Evolutionary conservation across 257 asterid species (phyloP), one percentile per base, ranked within the genome.

Genomic region (Rhazya stricta): DNA sequence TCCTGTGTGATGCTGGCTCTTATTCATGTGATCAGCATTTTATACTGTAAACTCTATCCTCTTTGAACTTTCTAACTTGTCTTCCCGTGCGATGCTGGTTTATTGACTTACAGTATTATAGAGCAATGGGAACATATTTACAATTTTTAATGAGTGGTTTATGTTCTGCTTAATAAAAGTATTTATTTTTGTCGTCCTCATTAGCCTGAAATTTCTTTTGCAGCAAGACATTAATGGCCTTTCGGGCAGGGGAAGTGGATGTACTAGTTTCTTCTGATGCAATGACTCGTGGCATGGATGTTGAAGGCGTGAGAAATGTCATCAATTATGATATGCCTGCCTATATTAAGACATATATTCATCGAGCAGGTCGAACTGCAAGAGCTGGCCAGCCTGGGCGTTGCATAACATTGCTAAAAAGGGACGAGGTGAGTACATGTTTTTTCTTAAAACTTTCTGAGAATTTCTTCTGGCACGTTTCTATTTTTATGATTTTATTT

Each of bases 261-360:
- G 96, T 93, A 42, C 94, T 93, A 48, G 85, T 93, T 73, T 90
- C 96, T 25, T 91, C 98, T 67, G 97, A 93, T 84, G 94, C 92
- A 63, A 90, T 91, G 94, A 85, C 97, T 68, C 96, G 96, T 75
- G 98, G 97, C 72, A 93, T 91, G 98, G 98, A 93, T 78, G 93
- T 93, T 77, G 96, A 91, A 85, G 98, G 91, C 78, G 95, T 91
- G 46, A 85, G 78, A 76, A 93, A 88, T 83, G 94, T 93, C 73
- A 88, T 93, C 46, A 93, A 91, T 77, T 93, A 93, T 65, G 96
- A 93, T 76, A 88, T 91, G 96, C 97, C 97, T 53, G 65, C 81
- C 50, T 89, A 77, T 78, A 85, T 88, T 66, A 93, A 93, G 86
- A 91, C 93, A 60, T 93, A 88, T 75, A 83, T 91, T 80, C 97